Evolutionary conservation across 805 yeast species (phyloP), one percentile per base, ranked within the genome.

Genomic region (Candida dajiaensis): DNA sequence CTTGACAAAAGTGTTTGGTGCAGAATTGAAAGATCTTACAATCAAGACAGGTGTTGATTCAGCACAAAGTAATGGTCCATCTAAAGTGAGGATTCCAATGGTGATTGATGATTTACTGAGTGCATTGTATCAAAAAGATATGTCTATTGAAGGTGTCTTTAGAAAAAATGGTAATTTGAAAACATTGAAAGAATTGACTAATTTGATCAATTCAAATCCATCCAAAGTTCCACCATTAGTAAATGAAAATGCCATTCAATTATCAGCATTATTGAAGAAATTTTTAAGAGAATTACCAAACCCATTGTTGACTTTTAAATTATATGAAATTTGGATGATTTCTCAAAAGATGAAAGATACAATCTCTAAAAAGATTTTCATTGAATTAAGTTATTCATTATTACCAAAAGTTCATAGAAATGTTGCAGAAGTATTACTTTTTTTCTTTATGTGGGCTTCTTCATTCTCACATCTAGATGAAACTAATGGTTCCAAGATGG

Each of bases 61-160:
- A 2, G 87, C 85, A 41, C 71, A 85, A 22, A 96, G 95, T 3
- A 84, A 85, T 41, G 96, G 96, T 0, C 89, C 96, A 0, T 71
- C 81, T 1, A 81, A 81, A 53, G 74, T 94, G 38, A 75, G 81
- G 33, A 85, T 94, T 38, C 99, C 99, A 1, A 74, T 87, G 41
- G 71, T 94, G 35, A 74, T 94, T 38, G 98, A 92, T 57, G 98
- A 94, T 58, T 70, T 90, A 16, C 80, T 94, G 31, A 77, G 80
- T 26, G 86, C 95, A 0, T 77, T 94, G 71, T 78, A 87, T 44
- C 92, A 85, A 49, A 89, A 87, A 73, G 98, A 94, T 66, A 80
- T 92, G 84, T 87, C 97, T 3, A 89, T 83, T 26, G 99, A 94
- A 65, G 99, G 99, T 49, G 84, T 94, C 5, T 94, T 94, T 75